A percentile compares a stretch with the other conserved stretches of the same genome.
Evolutionary conservation across 2,329 filamentous ascomycete genomes (phyloP).

Genomic region (Talaromyces albobiverticillius): DNA sequence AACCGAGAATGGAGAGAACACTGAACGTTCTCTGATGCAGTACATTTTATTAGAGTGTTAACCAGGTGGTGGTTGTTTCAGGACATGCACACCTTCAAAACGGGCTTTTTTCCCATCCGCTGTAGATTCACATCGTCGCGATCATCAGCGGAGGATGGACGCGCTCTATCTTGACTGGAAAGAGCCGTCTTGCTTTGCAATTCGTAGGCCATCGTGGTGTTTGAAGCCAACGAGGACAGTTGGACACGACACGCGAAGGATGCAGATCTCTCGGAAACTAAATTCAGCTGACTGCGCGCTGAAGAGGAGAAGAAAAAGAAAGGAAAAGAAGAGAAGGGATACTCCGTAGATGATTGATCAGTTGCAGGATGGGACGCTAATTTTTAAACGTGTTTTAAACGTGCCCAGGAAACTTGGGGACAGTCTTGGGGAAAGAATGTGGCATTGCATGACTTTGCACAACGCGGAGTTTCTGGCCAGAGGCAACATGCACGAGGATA

Average conservation of each 20-base stretch:
- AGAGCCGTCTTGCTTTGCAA: slow-evolving; percentile 10
- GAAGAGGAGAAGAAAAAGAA: slow-evolving; percentile 5
- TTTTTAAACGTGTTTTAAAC: slow-evolving; percentile 1
- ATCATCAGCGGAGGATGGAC: slow-evolving; percentile 3
- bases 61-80: background rate
- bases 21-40: slow-evolving; percentile 36
- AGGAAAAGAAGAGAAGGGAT: background rate
- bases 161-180: slow-evolving; percentile 4
- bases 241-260: background rate
- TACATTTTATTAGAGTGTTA: background rate
- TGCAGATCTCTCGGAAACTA: background rate
- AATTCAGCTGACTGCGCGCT: slow-evolving; percentile 1
- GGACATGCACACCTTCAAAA: slow-evolving; percentile 6
- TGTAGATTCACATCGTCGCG: slow-evolving; percentile 9
- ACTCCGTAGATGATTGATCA: background rate
- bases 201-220: slow-evolving; percentile 10
- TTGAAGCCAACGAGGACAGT: background rate
- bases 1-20: slow-evolving; percentile 39
- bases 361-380: slow-evolving; percentile 4
- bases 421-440: background rate
- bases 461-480: background rate
- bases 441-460: slow-evolving; percentile 8
- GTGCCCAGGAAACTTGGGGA: background rate
- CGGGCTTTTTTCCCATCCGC: slow-evolving; percentile 7
- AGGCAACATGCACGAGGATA: slow-evolving; percentile 2